Evolutionary conservation across 192 early-diverging fungal species (phyloP).

Genomic region (Entomortierella lignicola): DNA sequence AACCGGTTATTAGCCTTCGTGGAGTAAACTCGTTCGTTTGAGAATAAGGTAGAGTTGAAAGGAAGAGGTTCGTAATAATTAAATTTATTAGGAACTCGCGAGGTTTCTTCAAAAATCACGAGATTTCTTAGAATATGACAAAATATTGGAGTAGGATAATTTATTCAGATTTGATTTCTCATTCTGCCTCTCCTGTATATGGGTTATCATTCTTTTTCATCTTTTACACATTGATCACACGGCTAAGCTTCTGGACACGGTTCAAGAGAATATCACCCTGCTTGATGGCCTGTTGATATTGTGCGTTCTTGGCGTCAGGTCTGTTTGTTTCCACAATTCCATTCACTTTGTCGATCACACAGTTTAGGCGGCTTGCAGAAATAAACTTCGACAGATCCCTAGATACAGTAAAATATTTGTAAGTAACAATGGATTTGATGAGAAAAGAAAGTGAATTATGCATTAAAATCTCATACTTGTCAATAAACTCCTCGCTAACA

Average conservation of each 20-base stretch:
- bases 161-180: background rate
- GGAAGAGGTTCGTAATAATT: too few species aligned
- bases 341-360: conserved; percentile 98
- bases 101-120: too few species aligned
- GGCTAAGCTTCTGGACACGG: conserved; percentile 94
- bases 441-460: background rate
- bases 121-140: too few species aligned
- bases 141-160: background rate
- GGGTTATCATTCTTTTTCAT: background rate
- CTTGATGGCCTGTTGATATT: conserved; percentile 97
- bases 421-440: background rate
- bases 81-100: too few species aligned
- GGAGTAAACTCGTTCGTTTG: background rate
- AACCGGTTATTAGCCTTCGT: background rate
- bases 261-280: conserved; percentile 96
- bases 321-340: conserved; percentile 98
- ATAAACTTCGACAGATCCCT: conserved; percentile 96
- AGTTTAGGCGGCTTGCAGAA: conserved; percentile 95
- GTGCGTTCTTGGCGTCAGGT: conserved; percentile 98
- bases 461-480: conserved; percentile 65
- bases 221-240: conserved; percentile 91
- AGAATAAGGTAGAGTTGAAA: too few species aligned
- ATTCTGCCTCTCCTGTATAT: background rate
- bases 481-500: conserved; percentile 94
- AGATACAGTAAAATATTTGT: conserved; percentile 1